Evolutionary conservation across 2,329 filamentous ascomycete species (phyloP), one percentile per base, ranked within the genome.

Genomic region (Sporothrix sp.): DNA sequence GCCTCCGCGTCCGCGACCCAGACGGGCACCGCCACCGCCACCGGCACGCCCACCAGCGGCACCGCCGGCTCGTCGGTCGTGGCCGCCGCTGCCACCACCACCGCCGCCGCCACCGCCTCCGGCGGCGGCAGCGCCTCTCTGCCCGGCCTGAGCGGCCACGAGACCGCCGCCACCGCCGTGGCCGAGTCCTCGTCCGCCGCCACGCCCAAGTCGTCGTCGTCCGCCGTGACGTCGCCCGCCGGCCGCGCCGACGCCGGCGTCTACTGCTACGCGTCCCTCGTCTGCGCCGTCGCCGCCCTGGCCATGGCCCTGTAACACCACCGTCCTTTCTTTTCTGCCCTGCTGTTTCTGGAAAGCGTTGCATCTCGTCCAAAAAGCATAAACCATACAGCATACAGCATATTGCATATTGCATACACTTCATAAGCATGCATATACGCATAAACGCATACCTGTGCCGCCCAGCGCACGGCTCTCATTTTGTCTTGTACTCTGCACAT

Each of bases 61-160:
- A 35, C 38, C 28, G 30, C 30, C 27, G n/a, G 39, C 49, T 18
- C 33, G 3, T 35, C 27, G n/a, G 27, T 42, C 23, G 25, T 30
- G 21, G 21, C n/a, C 8, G 48, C 59, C 8, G 55, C 58, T 3
- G 51, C 59, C 8, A 57, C 60, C 4, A 52, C 53, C 3, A 55
- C 58, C 54, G 7, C 18, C 52, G 18, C 40, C 49, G 2, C 36
- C 50, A n/a, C 43, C 58, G 21, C 14, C 39, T 10, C 7, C 21
- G 49, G 32, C 56, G 10, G 18, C n/a, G 27, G 36, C 51, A 16
- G 33, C 8, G 42, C 52, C 47, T 28, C 50, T 59, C 7, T 56
- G 45, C 59, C 61, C 7, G 69, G 67, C 2, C 57, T 68, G 18
- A 62, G 63, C 50, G 67, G 68, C 27, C 64, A 69, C 48, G 63